Conservation (phyloP, 148 eudicot species). For the Camellia granthamiana region DNA sequence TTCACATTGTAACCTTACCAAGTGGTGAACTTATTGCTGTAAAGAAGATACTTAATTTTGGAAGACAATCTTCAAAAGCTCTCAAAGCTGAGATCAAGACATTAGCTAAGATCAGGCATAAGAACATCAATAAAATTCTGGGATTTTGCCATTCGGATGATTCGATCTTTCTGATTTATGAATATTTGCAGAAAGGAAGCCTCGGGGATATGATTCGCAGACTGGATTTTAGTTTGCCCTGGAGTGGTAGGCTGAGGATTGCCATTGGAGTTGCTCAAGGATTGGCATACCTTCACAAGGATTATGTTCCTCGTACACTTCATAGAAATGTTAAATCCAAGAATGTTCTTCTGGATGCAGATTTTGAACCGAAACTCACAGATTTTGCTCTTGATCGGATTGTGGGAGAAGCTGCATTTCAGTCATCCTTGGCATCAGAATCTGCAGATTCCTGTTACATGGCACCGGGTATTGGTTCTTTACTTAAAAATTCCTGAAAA, state of each 20-base stretch:
- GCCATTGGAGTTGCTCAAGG: conserved; percentile 88
- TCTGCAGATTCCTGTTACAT: conserved; percentile 59
- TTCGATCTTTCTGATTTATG: conserved; percentile 65
- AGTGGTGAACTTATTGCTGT: conserved; percentile 80
- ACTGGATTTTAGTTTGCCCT: conserved; percentile 47
- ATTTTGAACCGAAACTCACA: conserved; percentile 73
- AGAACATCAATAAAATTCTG: conserved; percentile 62
- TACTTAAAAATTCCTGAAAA: neutral
- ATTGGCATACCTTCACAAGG: conserved; percentile 78
- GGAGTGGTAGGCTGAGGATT: conserved; percentile 64
- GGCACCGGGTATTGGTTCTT: conserved; percentile 60
- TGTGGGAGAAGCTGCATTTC: conserved; percentile 60
- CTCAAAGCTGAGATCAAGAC: conserved; percentile 75
- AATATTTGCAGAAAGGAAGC: conserved; percentile 64
- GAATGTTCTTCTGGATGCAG: conserved; percentile 66
- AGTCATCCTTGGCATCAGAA: conserved; percentile 52
- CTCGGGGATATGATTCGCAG: conserved; percentile 64
- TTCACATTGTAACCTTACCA: conserved; percentile 65
- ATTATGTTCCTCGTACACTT: conserved; percentile 65
- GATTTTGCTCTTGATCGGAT: conserved; percentile 75
- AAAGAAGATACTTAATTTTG: conserved; percentile 54
- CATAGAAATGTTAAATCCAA: conserved; percentile 67
- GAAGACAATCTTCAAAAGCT: conserved; percentile 48
- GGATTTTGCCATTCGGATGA: conserved; percentile 70
- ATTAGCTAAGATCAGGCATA: conserved; percentile 79